These are phyloP conservation scores for Pyrenophora seminiperda DNA, from an alignment of 2,329 filamentous ascomycete species.

Conservation along the genomic window DNA sequence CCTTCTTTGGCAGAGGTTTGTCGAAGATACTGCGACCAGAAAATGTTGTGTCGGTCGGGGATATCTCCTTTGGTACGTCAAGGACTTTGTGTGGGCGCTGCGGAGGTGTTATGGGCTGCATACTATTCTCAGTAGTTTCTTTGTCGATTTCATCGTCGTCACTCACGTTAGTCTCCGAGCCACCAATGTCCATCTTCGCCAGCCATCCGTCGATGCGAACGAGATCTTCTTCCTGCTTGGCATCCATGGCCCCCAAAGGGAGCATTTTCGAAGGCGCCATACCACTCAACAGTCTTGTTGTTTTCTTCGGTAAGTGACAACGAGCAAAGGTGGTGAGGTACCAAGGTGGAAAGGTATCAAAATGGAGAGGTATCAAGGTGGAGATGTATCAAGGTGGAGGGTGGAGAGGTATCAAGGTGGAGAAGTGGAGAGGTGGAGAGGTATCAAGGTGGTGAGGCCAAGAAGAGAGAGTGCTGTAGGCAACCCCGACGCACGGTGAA, in stretches of 20 bases:
- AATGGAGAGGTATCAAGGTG: background rate
- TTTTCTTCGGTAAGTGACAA: background rate
- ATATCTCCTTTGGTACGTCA: conserved; percentile 12
- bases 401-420: background rate
- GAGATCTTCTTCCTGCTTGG: background rate
- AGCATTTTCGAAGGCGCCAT: background rate
- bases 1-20: background rate
- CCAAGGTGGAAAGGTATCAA: conserved; percentile 2
- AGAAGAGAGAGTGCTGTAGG: background rate
- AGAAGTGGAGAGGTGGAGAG: background rate
- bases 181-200: background rate
- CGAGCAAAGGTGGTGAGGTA: background rate
- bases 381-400: no score
- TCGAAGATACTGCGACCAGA: conserved; percentile 32
- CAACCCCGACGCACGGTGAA: conserved; percentile 10
- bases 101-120: background rate
- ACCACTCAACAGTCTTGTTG: background rate
- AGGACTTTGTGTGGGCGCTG: background rate
- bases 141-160: background rate
- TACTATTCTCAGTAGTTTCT: no score
- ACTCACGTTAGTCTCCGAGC: background rate
- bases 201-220: conserved; percentile 11
- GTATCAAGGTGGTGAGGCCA: background rate
- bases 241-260: background rate
- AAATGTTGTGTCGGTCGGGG: conserved; percentile 35